These are phyloP conservation scores for Saccharomycopsis javanensis DNA, from an alignment of 805 yeast species.

Conservation along the genomic window DNA sequence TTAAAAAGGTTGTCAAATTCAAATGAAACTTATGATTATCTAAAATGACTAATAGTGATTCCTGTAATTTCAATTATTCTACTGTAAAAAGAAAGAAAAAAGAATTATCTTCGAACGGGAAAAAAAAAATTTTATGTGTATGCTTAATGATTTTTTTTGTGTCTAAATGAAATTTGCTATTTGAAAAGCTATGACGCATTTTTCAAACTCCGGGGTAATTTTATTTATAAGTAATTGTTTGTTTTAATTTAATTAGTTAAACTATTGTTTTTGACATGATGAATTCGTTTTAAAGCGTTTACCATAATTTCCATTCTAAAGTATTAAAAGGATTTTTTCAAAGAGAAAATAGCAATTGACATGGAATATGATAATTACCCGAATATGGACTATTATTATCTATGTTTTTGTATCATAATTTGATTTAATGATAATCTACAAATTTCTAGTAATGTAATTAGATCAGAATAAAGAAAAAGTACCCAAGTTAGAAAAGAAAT, in stretches of 20 bases:
- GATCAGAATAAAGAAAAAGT: too few relatives aligned
- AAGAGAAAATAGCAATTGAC: too few relatives aligned
- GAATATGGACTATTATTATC: too few relatives aligned
- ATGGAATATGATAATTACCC: too few relatives aligned
- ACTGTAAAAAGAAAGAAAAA: not conserved
- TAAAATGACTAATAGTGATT: not conserved
- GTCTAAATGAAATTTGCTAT: not conserved
- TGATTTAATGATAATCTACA: too few relatives aligned
- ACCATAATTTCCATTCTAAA: too few relatives aligned
- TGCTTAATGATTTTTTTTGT: not conserved
- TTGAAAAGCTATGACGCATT: not conserved
- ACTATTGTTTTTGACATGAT: too few relatives aligned
- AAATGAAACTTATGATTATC: not conserved
- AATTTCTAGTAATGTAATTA: too few relatives aligned
- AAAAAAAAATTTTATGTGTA: not conserved
- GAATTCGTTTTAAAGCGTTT: not conserved
- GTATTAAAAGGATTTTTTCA: too few relatives aligned
- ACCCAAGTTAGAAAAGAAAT: too few relatives aligned
- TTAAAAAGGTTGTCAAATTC: not conserved
- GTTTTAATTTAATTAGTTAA: too few relatives aligned
- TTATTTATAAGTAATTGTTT: not conserved
- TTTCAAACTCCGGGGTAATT: not conserved
- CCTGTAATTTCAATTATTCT: not conserved
- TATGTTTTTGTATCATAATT: too few relatives aligned
- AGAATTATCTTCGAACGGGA: not conserved